Percentiles rank a stretch among this genome's conserved stretches.
These are phyloP conservation scores for Erysimum pusillum DNA, from an alignment of 441 rosid genomes.

Conservation along the genomic window DNA sequence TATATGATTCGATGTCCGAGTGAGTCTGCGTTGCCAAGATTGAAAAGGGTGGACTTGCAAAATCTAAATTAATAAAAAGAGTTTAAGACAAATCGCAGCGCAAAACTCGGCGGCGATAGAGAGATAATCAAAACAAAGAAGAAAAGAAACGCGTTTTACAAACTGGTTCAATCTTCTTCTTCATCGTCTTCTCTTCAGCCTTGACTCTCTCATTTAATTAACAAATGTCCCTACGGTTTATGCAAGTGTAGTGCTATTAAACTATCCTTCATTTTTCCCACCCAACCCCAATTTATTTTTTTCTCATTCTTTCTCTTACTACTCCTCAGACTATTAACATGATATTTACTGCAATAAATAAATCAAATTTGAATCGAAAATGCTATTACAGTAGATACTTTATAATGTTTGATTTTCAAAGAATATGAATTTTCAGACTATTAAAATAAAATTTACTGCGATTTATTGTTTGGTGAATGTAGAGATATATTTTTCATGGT, in stretches of 20 bases:
- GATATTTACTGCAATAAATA: too few species aligned
- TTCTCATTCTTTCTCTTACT: neutral
- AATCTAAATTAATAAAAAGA: neutral
- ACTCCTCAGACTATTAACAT: too few species aligned
- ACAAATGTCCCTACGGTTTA: slow-evolving; percentile 36
- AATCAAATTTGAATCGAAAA: too few species aligned
- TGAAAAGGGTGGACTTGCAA: slow-evolving; percentile 32
- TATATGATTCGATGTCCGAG: neutral
- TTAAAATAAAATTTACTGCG: too few species aligned
- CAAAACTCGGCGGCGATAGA: slow-evolving; percentile 40
- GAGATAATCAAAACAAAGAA: slow-evolving; percentile 17
- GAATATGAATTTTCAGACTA: too few species aligned
- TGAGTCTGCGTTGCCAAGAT: slow-evolving; percentile 38
- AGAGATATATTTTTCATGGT: too few species aligned
- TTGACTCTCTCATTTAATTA: slow-evolving; percentile 35
- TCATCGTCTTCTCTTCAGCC: slow-evolving; percentile 10
- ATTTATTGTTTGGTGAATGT: too few species aligned
- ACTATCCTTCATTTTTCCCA: slow-evolving; percentile 39
- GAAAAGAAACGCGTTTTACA: slow-evolving; percentile 40
- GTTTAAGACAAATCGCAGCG: slow-evolving; percentile 39
- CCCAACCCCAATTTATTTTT: neutral
- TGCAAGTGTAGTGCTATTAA: slow-evolving; percentile 41
- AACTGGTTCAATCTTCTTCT: slow-evolving; percentile 27
- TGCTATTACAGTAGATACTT: too few species aligned
- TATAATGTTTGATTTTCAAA: too few species aligned